Percentiles rank a stretch among this genome's conserved stretches.
Evolutionary conservation across 768 basidiomycete species (phyloP).

Genomic region (Pilatotrama ljubarskyi): DNA sequence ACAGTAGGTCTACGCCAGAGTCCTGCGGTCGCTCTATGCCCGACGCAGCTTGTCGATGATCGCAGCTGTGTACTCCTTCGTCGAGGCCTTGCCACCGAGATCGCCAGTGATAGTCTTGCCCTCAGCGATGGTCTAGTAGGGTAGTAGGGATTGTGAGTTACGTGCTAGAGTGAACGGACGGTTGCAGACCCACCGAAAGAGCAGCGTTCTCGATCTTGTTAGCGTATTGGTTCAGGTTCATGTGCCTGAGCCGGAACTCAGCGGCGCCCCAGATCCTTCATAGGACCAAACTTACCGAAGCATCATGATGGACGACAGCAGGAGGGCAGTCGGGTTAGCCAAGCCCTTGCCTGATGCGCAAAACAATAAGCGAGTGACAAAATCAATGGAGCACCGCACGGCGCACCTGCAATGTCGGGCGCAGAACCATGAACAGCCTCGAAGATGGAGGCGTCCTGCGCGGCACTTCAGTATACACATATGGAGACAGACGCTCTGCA

Average conservation of each 20-base stretch:
- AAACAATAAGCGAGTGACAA: constrained; percentile 1
- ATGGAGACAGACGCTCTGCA: not conserved
- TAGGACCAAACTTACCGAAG: constrained; percentile 59
- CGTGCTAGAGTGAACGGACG: not conserved
- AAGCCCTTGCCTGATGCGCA: constrained; percentile 69
- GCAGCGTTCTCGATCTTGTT: constrained; percentile 90
- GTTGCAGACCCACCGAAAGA: constrained; percentile 63
- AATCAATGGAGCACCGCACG: not conserved
- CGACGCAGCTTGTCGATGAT: constrained; percentile 72
- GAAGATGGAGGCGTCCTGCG: constrained; percentile 95
- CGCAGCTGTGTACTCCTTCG: constrained; percentile 84
- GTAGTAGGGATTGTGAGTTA: constrained; percentile 34
- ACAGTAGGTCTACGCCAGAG: constrained; percentile 19
- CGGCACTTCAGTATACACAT: constrained; percentile 19
- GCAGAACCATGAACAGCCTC: constrained; percentile 99
- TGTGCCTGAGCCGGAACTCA: constrained; percentile 61
- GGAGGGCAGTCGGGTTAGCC: constrained; percentile 98
- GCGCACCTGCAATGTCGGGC: constrained; percentile 92
- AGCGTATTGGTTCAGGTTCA: constrained; percentile 84
- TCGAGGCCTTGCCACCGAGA: constrained; percentile 89
- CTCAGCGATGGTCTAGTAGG: constrained; percentile 87
- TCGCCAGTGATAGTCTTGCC: constrained; percentile 95
- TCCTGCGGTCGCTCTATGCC: constrained; percentile 22
- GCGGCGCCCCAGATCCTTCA: constrained; percentile 26
- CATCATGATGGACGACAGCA: constrained; percentile 98